Evolutionary conservation across 352 stramenopile species (phyloP), one percentile per base, ranked within the genome.

Genomic region (Globisporangium heterothallicum): DNA sequence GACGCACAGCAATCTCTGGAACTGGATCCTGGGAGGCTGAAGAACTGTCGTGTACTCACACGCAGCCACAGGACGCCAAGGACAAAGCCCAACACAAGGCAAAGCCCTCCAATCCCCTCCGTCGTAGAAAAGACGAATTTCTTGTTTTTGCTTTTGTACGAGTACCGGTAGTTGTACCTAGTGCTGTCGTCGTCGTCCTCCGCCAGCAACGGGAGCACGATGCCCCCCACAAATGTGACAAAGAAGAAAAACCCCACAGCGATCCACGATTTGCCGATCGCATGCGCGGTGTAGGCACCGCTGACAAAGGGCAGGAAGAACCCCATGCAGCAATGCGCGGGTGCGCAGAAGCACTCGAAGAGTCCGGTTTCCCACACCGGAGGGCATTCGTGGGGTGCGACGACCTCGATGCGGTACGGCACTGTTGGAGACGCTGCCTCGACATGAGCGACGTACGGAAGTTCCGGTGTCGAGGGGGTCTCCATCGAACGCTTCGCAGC

Each of bases 291-390:
- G 51, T 51, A 56, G 41, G 53, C 21, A 42, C 29, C 19, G 42
- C 32, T 61, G 6, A 72, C 41, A 26, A 51, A 70, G 34, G 66
- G 66, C 25, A 63, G 53, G 13, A 49, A 64, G 24, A 32, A 51
- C 12, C 48, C 53, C 50, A 68, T 52, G 29, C 40, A 43, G 42
- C 59, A 70, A 46, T 70, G 59, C 24, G 58, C 49, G 9, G 59
- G 21, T 24, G 47, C 21, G 4, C 21, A 46, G 47, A 49, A 70
- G 56, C 61, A 73, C 16, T 30, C 45, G 34, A 35, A 73, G 52
- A 73, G 22, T 2, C 36, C 62, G 36, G 44, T 38, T 16, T 49
- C 32, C 63, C 62, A 73, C 13, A 25, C 51, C n/a, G n/a, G n/a
- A n/a, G n/a, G n/a, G n/a, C n/a, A 35, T 21, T 45, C 29, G 53